These are phyloP conservation scores for Vitis cinerea DNA, from an alignment of 164 flowering plant genomes.

Conservation along the genomic window DNA sequence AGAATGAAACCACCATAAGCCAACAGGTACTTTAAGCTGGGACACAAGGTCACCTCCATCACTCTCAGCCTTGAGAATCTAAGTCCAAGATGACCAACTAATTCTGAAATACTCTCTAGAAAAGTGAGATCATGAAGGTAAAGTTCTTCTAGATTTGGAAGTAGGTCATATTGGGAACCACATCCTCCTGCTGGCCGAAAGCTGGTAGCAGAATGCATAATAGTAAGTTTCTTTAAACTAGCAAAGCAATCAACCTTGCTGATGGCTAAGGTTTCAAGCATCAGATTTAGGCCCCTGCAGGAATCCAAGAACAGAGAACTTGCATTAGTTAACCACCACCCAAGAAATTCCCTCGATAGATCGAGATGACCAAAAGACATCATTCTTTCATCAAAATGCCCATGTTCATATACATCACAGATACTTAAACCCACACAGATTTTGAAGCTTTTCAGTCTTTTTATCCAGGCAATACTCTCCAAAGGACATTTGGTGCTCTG, in stretches of 20 bases:
- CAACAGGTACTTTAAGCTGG: constrained; percentile 1
- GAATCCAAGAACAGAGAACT: constrained; percentile 2
- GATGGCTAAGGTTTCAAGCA: constrained; percentile 1
- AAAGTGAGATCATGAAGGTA: neutral
- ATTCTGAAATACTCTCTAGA: neutral
- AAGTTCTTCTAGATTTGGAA: constrained; percentile 18
- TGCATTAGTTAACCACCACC: constrained; percentile 8
- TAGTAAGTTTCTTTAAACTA: constrained; percentile 9
- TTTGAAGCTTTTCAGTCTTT: constrained; percentile 7
- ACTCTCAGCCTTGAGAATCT: constrained; percentile 5
- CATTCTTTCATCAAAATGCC: constrained; percentile 1
- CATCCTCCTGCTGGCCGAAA: constrained; percentile 5
- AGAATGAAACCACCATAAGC: neutral
- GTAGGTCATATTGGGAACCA: constrained; percentile 2
- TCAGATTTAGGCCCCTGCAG: constrained; percentile 7
- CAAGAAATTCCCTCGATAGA: constrained; percentile 8
- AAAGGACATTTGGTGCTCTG: neutral
- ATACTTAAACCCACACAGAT: neutral
- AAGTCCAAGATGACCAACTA: constrained; percentile 6
- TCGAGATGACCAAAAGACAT: constrained; percentile 4
- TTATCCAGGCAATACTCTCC: constrained; percentile 4
- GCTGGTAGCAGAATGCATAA: neutral
- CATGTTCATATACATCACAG: too few species aligned
- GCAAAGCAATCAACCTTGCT: neutral
- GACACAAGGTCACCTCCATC: constrained; percentile 4